Conservation (phyloP, 2,329 filamentous ascomycete species). For the Ophiobolus disseminans region DNA sequence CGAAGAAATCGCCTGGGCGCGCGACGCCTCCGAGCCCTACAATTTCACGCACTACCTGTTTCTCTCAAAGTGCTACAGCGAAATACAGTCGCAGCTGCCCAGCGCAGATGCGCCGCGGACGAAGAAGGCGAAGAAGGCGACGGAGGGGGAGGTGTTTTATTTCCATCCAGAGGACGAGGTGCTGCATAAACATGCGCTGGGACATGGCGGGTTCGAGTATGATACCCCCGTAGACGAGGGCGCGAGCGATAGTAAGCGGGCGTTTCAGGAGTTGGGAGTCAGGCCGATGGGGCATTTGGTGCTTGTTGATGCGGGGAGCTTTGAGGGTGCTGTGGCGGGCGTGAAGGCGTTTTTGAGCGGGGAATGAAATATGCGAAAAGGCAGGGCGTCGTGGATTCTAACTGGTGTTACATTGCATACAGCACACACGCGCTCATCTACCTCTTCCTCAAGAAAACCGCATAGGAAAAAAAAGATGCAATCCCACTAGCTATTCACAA, state of each 20-base stretch:
- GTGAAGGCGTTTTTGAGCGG: slow-evolving; percentile 73
- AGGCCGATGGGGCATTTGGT: slow-evolving; percentile 84
- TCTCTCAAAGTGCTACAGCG: slow-evolving; percentile 88
- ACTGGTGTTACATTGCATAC: slow-evolving; percentile 48
- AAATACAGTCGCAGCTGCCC: slow-evolving; percentile 82
- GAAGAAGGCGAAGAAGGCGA: slow-evolving; percentile 53
- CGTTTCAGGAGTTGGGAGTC: slow-evolving; percentile 93
- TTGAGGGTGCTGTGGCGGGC: slow-evolving; percentile 76
- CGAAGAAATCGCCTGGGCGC: slow-evolving; percentile 86
- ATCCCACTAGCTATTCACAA: slow-evolving; percentile 15
- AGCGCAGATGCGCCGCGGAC: slow-evolving; percentile 49
- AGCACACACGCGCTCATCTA: slow-evolving; percentile 44
- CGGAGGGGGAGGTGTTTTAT: slow-evolving; percentile 68
- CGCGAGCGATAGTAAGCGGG: slow-evolving; percentile 87
- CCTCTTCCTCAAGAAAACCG: slow-evolving; percentile 27
- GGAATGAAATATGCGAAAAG: slow-evolving; percentile 13
- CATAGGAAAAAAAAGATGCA: slow-evolving; percentile 32
- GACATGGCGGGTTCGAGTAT: slow-evolving; percentile 75
- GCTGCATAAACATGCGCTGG: slow-evolving; percentile 76
- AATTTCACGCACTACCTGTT: slow-evolving; percentile 92
- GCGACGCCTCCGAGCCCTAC: slow-evolving; percentile 91
- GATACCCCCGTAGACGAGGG: slow-evolving; percentile 79
- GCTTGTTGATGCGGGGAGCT: slow-evolving; percentile 80
- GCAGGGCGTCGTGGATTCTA: slow-evolving; percentile 25
- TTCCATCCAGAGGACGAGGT: slow-evolving; percentile 98